Percentiles rank a stretch among this genome's conserved stretches.
phyloP scores from a whole-genome alignment of 2,329 filamentous ascomycete genomes.

The Cladosporium sp. region DNA sequence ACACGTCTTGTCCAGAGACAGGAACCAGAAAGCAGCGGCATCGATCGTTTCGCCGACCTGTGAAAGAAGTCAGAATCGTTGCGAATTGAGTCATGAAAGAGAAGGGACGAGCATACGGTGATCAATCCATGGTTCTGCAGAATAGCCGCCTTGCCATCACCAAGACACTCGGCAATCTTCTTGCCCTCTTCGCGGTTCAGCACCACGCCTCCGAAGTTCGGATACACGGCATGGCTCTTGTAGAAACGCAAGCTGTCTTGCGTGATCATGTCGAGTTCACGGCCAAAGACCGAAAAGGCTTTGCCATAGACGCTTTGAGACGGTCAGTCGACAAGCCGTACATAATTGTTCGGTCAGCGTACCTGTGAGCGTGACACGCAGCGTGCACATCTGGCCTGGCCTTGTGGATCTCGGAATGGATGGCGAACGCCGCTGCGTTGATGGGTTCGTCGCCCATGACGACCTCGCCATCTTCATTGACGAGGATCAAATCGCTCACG shows the following conservation, averaged over 20 bases:
- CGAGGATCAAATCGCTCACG: conserved; percentile 43
- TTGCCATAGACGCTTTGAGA: conserved; percentile 39
- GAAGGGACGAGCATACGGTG: conserved; percentile 28
- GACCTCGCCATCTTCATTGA: conserved; percentile 40
- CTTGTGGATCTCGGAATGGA: conserved; percentile 39
- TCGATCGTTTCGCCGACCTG: conserved; percentile 35
- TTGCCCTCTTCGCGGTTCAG: conserved; percentile 41
- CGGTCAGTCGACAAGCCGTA: background rate
- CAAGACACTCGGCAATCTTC: conserved; percentile 39
- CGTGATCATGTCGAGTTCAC: conserved; percentile 41
- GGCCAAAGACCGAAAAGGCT: conserved; percentile 44
- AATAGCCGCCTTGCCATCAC: conserved; percentile 38
- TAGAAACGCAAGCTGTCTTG: conserved; percentile 44
- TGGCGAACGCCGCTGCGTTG: conserved; percentile 45
- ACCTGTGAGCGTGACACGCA: conserved; percentile 39
- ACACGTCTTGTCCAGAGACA: conserved; percentile 42
- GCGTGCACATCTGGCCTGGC: conserved; percentile 42
- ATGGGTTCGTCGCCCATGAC: conserved; percentile 39
- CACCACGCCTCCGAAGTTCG: conserved; percentile 44
- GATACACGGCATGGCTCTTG: conserved; percentile 37
- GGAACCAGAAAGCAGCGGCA: conserved; percentile 44
- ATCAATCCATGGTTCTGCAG: conserved; percentile 44
- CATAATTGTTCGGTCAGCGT: background rate
- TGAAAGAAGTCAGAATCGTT: background rate
- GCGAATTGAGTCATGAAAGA: background rate